Conservation (phyloP, 441 rosid species). For the Hura crepitans region DNA sequence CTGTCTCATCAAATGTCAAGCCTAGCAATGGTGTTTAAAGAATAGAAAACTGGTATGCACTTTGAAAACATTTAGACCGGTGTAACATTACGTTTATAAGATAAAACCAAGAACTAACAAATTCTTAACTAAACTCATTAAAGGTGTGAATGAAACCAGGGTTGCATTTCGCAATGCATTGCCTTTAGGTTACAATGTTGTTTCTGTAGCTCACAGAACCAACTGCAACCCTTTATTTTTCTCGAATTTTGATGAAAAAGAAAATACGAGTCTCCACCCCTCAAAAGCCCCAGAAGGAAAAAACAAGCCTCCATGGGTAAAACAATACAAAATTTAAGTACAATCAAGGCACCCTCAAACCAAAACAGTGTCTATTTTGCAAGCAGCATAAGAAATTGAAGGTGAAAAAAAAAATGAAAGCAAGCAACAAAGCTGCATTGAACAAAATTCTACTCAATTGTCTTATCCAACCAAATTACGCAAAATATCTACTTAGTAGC, state of each 20-base stretch:
- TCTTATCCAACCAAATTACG: background rate
- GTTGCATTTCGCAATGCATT: background rate
- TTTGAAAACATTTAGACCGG: background rate
- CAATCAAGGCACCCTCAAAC: slow-evolving; percentile 5
- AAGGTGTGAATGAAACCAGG: background rate
- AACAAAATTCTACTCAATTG: background rate
- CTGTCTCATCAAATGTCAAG: slow-evolving; percentile 27
- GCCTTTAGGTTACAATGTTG: background rate
- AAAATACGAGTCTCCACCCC: background rate
- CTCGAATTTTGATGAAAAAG: background rate
- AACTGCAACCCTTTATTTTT: background rate
- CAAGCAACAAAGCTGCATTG: background rate
- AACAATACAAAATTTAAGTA: background rate
- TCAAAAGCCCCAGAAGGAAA: background rate
- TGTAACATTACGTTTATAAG: background rate
- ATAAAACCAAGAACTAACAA: background rate
- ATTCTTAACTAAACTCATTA: background rate
- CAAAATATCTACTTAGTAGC: background rate
- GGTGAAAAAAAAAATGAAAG: background rate
- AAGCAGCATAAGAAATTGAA: background rate
- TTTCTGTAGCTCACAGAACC: background rate
- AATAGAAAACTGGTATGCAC: background rate
- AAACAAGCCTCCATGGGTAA: background rate
- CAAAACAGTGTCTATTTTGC: slow-evolving; percentile 1
- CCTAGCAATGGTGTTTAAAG: slow-evolving; percentile 6